phyloP scores from a whole-genome alignment of 306 rosid species.

The Lathyrus oleraceus region DNA sequence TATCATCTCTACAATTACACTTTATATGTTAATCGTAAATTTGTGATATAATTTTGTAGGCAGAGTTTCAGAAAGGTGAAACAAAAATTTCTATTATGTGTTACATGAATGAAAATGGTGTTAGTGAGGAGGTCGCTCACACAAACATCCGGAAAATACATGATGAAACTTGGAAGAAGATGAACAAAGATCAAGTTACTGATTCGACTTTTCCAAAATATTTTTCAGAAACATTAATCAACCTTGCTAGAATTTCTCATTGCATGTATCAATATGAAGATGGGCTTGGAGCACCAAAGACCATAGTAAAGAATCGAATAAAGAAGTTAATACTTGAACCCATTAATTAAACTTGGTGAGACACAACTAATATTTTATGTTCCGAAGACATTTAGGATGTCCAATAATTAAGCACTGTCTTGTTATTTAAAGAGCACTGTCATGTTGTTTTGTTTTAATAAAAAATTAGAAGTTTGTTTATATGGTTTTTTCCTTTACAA shows the following conservation, averaged over 20 bases:
- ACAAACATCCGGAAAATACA: slow-evolving; percentile 31
- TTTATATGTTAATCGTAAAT: too few relatives aligned
- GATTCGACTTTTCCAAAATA: slow-evolving; percentile 39
- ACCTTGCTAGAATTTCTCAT: slow-evolving; percentile 55
- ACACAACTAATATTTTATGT: too few relatives aligned
- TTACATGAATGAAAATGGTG: slow-evolving; percentile 35
- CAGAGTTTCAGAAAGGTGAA: slow-evolving; percentile 62
- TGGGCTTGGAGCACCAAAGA: slow-evolving; percentile 54
- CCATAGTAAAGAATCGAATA: slow-evolving; percentile 34
- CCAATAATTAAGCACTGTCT: too few relatives aligned
- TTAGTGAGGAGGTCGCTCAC: slow-evolving; percentile 35
- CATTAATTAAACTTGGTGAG: not conserved
- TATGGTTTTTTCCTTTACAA: too few relatives aligned
- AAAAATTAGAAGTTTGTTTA: too few relatives aligned
- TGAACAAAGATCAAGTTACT: slow-evolving; percentile 41
- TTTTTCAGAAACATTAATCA: slow-evolving; percentile 40
- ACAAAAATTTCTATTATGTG: slow-evolving; percentile 44
- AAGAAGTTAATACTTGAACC: slow-evolving; percentile 49
- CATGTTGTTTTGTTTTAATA: too few relatives aligned
- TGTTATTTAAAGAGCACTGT: too few relatives aligned
- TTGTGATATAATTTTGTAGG: slow-evolving; percentile 28
- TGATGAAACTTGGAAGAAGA: slow-evolving; percentile 50
- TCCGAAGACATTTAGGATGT: too few relatives aligned
- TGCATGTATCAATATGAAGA: slow-evolving; percentile 63
- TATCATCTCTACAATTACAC: too few relatives aligned